Conservation (phyloP, 1,284 basidiomycete species). For the Exobasidium cylindrosporum region DNA sequence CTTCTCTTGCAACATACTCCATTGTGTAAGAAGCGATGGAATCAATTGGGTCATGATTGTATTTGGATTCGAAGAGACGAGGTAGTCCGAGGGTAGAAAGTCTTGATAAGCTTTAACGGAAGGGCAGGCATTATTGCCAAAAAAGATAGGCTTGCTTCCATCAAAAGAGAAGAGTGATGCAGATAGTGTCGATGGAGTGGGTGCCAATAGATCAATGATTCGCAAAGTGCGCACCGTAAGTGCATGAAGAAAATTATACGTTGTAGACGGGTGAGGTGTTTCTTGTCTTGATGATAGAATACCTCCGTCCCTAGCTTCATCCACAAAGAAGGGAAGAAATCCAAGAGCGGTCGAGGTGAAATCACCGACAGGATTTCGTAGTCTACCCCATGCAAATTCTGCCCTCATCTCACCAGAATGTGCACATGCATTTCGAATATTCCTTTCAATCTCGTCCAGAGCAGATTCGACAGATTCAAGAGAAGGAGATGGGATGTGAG, state of each 20-base stretch:
- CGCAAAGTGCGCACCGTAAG: conserved; percentile 40
- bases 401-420: conserved; percentile 25
- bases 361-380: conserved; percentile 36
- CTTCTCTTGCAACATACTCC: conserved; percentile 34
- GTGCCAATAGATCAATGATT: conserved; percentile 15
- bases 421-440: not conserved
- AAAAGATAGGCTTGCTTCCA: not conserved
- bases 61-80: conserved; percentile 28
- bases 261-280: conserved; percentile 39
- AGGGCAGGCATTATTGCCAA: not conserved
- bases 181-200: not conserved
- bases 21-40: conserved; percentile 42
- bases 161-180: conserved; percentile 3
- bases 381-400: conserved; percentile 44
- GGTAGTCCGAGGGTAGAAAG: not conserved
- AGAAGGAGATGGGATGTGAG: conserved; percentile 44
- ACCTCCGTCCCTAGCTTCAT: conserved; percentile 20
- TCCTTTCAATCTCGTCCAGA: conserved; percentile 35
- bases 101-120: conserved; percentile 2
- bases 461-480: conserved; percentile 34
- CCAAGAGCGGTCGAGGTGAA: conserved; percentile 34
- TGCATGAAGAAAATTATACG: conserved; percentile 38
- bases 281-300: conserved; percentile 17
- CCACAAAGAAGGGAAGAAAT: conserved; percentile 41
- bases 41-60: conserved; percentile 38